phyloP scores from a whole-genome alignment of 306 rosid genomes.

The Gillenia trifoliata region DNA sequence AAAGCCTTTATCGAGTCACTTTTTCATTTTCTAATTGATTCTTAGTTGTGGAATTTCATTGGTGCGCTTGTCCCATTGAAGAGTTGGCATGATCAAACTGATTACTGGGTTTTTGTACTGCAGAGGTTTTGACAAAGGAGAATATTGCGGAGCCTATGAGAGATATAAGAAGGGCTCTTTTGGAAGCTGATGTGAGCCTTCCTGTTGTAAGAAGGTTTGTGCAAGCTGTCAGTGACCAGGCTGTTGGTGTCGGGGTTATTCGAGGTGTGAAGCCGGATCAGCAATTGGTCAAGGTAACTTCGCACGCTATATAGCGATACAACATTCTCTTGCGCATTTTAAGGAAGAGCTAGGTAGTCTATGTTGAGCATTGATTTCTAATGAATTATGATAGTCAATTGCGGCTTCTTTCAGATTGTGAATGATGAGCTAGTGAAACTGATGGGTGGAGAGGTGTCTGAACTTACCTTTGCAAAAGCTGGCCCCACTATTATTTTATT shows the following conservation, averaged over 20 bases:
- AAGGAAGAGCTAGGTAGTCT: background rate
- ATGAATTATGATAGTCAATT: slow-evolving; percentile 6
- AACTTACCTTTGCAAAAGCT: slow-evolving; percentile 64
- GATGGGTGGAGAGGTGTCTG: slow-evolving; percentile 98
- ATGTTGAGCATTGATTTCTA: slow-evolving; percentile 9
- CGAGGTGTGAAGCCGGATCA: slow-evolving; percentile 93
- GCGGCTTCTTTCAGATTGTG: slow-evolving; percentile 65
- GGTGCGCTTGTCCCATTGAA: background rate
- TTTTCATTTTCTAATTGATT: background rate
- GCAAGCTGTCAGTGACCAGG: slow-evolving; percentile 84
- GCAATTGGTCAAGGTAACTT: slow-evolving; percentile 81
- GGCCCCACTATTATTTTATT: slow-evolving; percentile 83
- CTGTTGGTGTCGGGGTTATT: slow-evolving; percentile 84
- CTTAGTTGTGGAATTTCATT: background rate
- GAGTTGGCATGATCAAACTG: background rate
- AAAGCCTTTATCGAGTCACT: background rate
- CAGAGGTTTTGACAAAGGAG: slow-evolving; percentile 95
- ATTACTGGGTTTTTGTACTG: slow-evolving; percentile 16
- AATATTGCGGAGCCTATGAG: slow-evolving; percentile 96
- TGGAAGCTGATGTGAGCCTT: slow-evolving; percentile 99
- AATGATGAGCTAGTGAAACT: slow-evolving; percentile 85
- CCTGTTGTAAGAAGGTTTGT: slow-evolving; percentile 98
- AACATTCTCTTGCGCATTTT: background rate
- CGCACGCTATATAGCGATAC: background rate
- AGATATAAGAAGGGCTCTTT: slow-evolving; percentile 91